Percentiles rank a stretch among this genome's conserved stretches.
Conservation (phyloP, 1,139 yeast species). For the Sugiyamaella grinbergsii region DNA sequence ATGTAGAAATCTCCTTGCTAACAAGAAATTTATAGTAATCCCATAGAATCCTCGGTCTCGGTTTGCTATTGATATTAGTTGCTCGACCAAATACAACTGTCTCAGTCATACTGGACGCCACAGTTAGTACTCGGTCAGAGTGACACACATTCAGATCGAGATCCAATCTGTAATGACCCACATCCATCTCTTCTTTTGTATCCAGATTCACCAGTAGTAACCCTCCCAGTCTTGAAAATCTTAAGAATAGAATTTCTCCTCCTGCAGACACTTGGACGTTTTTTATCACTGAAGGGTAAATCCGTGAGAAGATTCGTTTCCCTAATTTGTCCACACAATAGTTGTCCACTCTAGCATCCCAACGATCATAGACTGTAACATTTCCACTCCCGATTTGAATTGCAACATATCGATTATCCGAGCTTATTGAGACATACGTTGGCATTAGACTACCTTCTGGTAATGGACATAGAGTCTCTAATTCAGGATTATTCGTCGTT, state of each 20-base stretch:
- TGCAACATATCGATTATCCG: conserved; percentile 17
- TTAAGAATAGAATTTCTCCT: conserved; percentile 37
- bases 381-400: conserved; percentile 12
- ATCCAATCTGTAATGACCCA: conserved; percentile 41
- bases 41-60: conserved; percentile 31
- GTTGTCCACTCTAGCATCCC: not conserved
- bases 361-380: conserved; percentile 13
- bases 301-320: conserved; percentile 29
- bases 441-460: conserved; percentile 12
- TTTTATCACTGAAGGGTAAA: conserved; percentile 38
- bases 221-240: conserved; percentile 40
- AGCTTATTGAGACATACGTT: conserved; percentile 10
- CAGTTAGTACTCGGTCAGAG: conserved; percentile 33
- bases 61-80: conserved; percentile 13
- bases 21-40: conserved; percentile 33
- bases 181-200: conserved; percentile 36
- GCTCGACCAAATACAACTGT: conserved; percentile 36
- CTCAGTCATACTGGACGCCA: conserved; percentile 35
- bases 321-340: conserved; percentile 4
- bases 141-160: conserved; percentile 31
- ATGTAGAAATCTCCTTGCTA: conserved; percentile 31
- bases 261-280: conserved; percentile 36
- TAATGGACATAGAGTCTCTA: conserved; percentile 6
- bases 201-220: conserved; percentile 35
- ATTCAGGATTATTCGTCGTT: conserved; percentile 5